Base-by-base conservation (phyloP, 169 alveolate species). In the Cryptosporidium viatorum region DNA sequence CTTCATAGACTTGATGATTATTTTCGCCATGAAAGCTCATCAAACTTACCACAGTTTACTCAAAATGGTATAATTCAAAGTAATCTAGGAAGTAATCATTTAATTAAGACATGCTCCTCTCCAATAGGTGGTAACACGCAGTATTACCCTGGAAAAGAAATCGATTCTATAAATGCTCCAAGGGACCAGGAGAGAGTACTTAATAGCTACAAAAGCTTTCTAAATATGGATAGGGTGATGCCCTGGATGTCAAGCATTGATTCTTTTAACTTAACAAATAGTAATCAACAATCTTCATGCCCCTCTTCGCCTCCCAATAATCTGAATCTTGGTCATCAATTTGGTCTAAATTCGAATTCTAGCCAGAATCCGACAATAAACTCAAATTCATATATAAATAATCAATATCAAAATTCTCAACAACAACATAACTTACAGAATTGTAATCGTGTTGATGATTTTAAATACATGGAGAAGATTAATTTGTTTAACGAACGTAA, bases 241-340 rank as follows among this genome's bases (percentile, higher is more conserved):
- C 89, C 89, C 35, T 80, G 89, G 89, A 41, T 43, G 41, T 80
- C 69, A 37, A 80, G 21, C 39, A 10, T 48, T 65, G 89, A 80
- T 4, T 73, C 50, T 12, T 31, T 51, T 21, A 45, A 21, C 39
- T 43, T 45, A 26, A 31, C 51, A 18, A 70, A 23, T 10, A 48
- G 37, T 16, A 39, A 50, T 26, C 67, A 55, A 26, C 67, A n/a
- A 2, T 3, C 67, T 23, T 55, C n/a, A 21, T 29, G 18, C 7
- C 67, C 37, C 37, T 21, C 31, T 26, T 55, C 67, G 9, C 67
- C 67, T 23, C 67, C 67, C 37, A 55, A 55, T 8, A 39, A 1
- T 70, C 3, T 35, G 41, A 70, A 26, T 43, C 29, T 8, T n/a
- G 26, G 48, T 14, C 31, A 39, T 39, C 37, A 41, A 23, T 69